These are phyloP conservation scores for Lentinula boryana DNA, from an alignment of 768 basidiomycete species.

Conservation along the genomic window DNA sequence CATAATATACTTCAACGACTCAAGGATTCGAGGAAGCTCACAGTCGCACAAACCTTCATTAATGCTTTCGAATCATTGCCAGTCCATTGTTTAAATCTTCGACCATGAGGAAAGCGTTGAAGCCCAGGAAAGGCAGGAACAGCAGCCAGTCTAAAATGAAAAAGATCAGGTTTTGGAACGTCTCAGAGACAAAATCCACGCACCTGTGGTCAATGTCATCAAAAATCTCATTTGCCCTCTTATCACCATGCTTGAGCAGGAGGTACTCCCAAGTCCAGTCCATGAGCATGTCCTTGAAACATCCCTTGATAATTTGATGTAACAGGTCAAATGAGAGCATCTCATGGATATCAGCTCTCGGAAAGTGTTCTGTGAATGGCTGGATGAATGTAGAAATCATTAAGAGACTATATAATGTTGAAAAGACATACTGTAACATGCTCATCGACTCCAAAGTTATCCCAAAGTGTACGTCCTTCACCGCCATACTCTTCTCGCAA, in stretches of 20 bases:
- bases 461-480: neutral
- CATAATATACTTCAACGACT: too few species aligned
- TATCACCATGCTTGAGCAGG: slow-evolving; percentile 8
- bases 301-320: slow-evolving; percentile 36
- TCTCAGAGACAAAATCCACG: too few species aligned
- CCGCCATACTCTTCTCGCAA: neutral
- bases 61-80: slow-evolving; percentile 17
- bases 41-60: slow-evolving; percentile 9
- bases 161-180: too few species aligned
- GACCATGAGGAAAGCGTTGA: slow-evolving; percentile 12
- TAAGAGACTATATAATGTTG: too few species aligned
- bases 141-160: slow-evolving; percentile 9
- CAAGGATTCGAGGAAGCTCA: too few species aligned
- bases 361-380: slow-evolving; percentile 14
- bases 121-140: slow-evolving; percentile 10
- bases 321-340: slow-evolving; percentile 18
- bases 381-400: neutral
- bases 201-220: slow-evolving; percentile 13
- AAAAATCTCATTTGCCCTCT: slow-evolving; percentile 17
- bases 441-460: slow-evolving; percentile 5
- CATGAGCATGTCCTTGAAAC: slow-evolving; percentile 36
- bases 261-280: slow-evolving; percentile 28
- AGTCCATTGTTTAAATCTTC: slow-evolving; percentile 14
- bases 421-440: neutral
- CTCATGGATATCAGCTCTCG: slow-evolving; percentile 13